phyloP scores from a whole-genome alignment of 2,329 filamentous ascomycete genomes.

The Grosmannia penicillata region DNA sequence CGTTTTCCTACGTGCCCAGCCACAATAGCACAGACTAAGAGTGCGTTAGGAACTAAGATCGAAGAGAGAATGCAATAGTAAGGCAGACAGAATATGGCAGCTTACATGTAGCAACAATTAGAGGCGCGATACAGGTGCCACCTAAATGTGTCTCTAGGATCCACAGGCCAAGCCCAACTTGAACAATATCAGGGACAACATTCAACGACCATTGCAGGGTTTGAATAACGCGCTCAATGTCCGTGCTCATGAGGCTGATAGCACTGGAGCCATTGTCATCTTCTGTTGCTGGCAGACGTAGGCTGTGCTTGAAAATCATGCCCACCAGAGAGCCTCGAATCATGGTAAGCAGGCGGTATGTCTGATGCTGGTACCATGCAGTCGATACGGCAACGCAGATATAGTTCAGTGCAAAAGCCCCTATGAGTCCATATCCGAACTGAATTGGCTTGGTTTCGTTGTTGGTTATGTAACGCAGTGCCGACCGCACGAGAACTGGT shows the following conservation, averaged over 20 bases:
- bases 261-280: neutral
- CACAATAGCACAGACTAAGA: neutral
- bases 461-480: neutral
- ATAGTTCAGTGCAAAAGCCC: neutral
- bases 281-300: neutral
- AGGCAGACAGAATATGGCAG: neutral
- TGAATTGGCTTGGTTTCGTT: neutral
- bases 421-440: neutral
- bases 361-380: constrained; percentile 1
- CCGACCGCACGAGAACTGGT: neutral
- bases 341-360: neutral
- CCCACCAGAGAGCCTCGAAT: neutral
- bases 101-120: neutral
- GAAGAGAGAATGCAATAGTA: neutral
- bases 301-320: neutral
- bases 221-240: neutral
- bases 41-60: neutral
- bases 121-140: neutral
- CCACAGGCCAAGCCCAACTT: constrained; percentile 1
- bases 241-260: neutral
- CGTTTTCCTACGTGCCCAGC: neutral
- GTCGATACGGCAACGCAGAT: neutral
- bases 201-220: constrained; percentile 1
- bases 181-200: neutral
- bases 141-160: constrained; percentile 1